Evolutionary conservation across 805 yeast genomes (phyloP), one percentile per base, ranked within the genome.

Genomic region (Kodamaea leandrae): DNA sequence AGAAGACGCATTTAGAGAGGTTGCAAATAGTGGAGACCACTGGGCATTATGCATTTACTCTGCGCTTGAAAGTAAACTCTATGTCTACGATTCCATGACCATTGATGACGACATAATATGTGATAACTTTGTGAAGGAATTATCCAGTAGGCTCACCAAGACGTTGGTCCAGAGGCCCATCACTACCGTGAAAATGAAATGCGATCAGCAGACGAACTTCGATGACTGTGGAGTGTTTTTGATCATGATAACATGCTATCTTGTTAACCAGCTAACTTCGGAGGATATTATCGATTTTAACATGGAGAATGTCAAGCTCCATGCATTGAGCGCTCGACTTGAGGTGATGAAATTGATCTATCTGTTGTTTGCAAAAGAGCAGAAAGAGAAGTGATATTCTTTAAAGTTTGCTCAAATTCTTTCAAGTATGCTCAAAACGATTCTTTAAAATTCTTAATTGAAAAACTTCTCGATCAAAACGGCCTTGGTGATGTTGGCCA

Each of bases 21-120:
- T 63, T 0, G 77, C 74, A 2, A 84, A 78, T 45, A 80, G 82
- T 13, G 93, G 91, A 1, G 80, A 79, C 34, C 93, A 86, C 60
- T 85, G 95, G 93, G 79, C 86, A 1, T 60, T 86, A 12, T 68
- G 81, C 10, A 70, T 84, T 12, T 64, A 80, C 5, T 70, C 74
- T 24, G 46, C 74, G 6, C 58, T 71, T 10, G 82, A 77, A 29
- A 60, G 64, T 13, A 66, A 61, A 23, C 74, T 81, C 2, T 68
- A 66, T 16, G 63, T 82, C 8, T 82, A 79, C 53, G 93, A 86
- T 52, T 78, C 86, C 34, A 60, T 78, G 78, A 33, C 47, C 2
- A 25, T 36, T 4, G 57, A 55, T 13, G 42, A 29, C 17, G 49
- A 47, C 13, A 52, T 52, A 3, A 32, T 29, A n/a, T 10, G 37